Evolutionary conservation across 345 rosid species (phyloP).

Genomic region (Leavenworthia alabamica): DNA sequence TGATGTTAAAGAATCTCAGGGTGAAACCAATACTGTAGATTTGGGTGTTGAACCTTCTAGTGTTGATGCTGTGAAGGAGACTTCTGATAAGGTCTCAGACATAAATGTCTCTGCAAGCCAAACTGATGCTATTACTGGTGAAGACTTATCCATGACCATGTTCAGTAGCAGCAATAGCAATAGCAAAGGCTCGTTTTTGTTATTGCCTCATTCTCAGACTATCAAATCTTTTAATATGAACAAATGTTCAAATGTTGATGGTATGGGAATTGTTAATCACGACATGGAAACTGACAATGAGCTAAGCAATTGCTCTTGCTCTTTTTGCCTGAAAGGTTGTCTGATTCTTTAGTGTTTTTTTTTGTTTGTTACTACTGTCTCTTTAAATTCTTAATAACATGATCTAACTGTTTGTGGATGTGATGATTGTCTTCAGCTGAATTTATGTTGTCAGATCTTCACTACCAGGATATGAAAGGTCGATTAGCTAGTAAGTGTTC

Average conservation of each 20-base stretch:
- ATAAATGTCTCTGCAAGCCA: conserved; percentile 16
- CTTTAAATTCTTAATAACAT: background rate
- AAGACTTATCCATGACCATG: conserved; percentile 18
- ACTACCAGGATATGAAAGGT: conserved; percentile 87
- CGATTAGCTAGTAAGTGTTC: conserved; percentile 55
- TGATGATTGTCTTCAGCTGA: conserved; percentile 75
- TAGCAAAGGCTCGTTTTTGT: conserved; percentile 10
- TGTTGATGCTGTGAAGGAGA: conserved; percentile 31
- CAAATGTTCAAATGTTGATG: conserved; percentile 40
- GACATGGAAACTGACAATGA: conserved; percentile 34
- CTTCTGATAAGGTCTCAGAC: conserved; percentile 26
- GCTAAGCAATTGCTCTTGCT: conserved; percentile 70
- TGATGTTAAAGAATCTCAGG: conserved; percentile 29
- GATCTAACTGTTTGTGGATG: conserved; percentile 12
- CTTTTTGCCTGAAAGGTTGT: conserved; percentile 81
- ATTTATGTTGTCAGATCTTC: conserved; percentile 90
- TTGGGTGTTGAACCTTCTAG: no score
- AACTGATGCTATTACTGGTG: conserved; percentile 15
- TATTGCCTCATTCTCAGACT: conserved; percentile 44
- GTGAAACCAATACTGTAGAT: conserved; percentile 20
- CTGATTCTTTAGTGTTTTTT: background rate
- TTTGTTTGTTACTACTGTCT: background rate
- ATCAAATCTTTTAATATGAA: conserved; percentile 42
- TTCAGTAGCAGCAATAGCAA: conserved; percentile 29
- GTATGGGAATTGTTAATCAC: conserved; percentile 31